Conservation (phyloP, 2,329 filamentous ascomycete genomes). For the Fusarium devonianum region DNA sequence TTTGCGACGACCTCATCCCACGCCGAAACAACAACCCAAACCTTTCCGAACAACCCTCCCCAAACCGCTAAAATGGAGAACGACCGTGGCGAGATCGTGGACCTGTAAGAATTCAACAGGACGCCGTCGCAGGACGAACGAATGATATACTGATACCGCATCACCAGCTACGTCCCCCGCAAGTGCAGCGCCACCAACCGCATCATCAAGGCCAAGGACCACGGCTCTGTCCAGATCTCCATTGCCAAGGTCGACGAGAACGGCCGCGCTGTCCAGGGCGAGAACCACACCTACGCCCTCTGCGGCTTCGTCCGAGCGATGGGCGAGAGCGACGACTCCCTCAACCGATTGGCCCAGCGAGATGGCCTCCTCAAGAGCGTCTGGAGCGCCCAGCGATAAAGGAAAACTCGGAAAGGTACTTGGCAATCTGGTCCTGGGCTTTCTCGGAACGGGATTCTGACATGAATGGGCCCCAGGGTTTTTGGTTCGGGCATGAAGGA, state of each 20-base stretch:
- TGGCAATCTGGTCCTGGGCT: constrained; percentile 37
- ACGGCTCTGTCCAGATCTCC: constrained; percentile 96
- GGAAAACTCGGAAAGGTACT: constrained; percentile 37
- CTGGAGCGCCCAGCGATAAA: constrained; percentile 80
- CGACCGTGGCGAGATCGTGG: constrained; percentile 99
- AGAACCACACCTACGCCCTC: constrained; percentile 97
- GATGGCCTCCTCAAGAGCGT: constrained; percentile 98
- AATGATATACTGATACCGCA: constrained; percentile 42
- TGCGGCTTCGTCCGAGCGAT: constrained; percentile 97
- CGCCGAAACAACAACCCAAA: constrained; percentile 43
- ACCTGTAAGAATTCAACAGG: constrained; percentile 75
- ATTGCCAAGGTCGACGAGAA: constrained; percentile 99
- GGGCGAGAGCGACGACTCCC: constrained; percentile 95
- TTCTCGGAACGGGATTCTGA: constrained; percentile 39
- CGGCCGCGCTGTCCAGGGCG: constrained; percentile 89
- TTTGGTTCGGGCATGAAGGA: constrained; percentile 49
- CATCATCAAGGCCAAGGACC: constrained; percentile 99
- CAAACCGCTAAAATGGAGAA: constrained; percentile 88
- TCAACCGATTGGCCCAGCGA: constrained; percentile 95
- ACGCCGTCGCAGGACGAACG: constrained; percentile 17
- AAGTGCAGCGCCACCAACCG: constrained; percentile 99
- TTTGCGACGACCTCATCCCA: constrained; percentile 43
- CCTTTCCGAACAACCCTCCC: constrained; percentile 39
- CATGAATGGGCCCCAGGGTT: constrained; percentile 40
- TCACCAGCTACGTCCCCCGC: constrained; percentile 88